Evolutionary conservation across 345 rosid genomes (phyloP).

Genomic region (Brassica rapa): DNA sequence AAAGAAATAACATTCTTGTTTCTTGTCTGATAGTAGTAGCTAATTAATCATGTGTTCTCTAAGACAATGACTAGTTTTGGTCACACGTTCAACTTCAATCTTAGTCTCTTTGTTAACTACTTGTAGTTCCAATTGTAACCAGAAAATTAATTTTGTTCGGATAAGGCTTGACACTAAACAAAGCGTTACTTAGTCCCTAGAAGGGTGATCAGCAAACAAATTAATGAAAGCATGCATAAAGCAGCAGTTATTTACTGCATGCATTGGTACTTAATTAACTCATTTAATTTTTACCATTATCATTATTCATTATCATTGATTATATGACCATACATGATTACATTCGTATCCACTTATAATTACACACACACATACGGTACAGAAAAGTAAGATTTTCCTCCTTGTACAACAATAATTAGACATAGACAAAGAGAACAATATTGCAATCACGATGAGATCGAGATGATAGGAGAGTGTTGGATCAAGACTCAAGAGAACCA

Average conservation of each 20-base stretch:
- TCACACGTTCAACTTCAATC: too few species aligned
- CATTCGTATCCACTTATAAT: conserved; percentile 12
- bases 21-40: too few species aligned
- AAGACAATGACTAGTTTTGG: too few species aligned
- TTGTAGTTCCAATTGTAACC: too few species aligned
- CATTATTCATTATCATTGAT: conserved; percentile 4
- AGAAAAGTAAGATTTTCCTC: neutral
- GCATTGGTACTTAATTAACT: neutral
- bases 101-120: too few species aligned
- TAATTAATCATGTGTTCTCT: too few species aligned
- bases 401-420: neutral
- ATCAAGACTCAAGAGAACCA: conserved; percentile 34
- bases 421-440: neutral
- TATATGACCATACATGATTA: neutral
- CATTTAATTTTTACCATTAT: neutral
- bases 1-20: too few species aligned
- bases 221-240: neutral
- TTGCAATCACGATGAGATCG: neutral
- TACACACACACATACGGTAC: conserved; percentile 10
- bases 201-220: neutral
- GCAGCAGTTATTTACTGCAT: neutral
- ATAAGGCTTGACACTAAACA: conserved; percentile 1
- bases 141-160: neutral
- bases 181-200: neutral
- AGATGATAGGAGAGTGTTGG: neutral